Evolutionary conservation across 257 asterid species (phyloP).

Genomic region (Primulina tabacum): DNA sequence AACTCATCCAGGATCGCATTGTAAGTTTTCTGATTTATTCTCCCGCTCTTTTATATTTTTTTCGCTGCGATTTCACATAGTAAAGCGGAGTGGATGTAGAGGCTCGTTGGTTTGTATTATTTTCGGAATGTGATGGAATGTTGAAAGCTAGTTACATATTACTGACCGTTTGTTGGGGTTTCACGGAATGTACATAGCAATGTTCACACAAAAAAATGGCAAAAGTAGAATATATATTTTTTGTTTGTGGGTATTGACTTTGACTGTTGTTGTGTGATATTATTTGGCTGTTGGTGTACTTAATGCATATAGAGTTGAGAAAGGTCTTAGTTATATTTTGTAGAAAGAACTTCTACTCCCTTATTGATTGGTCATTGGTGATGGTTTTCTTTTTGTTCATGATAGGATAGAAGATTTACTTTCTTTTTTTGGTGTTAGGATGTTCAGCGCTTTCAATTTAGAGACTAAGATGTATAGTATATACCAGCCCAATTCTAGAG

Average conservation of each 20-base stretch:
- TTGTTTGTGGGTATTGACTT: constrained; percentile 5
- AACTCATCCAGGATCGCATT: constrained; percentile 81
- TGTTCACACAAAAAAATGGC: not conserved
- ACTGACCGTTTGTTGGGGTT: not conserved
- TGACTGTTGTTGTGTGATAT: not conserved
- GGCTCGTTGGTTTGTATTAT: not conserved
- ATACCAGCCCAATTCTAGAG: constrained; percentile 8
- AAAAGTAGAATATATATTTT: not conserved
- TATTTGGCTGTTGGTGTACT: not conserved
- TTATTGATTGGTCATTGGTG: not conserved
- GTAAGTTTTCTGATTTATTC: constrained; percentile 33
- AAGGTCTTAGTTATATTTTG: not conserved
- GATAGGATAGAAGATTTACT: not conserved
- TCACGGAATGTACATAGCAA: not conserved
- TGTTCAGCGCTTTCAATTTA: not conserved
- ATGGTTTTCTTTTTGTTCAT: not conserved
- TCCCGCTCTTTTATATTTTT: constrained; percentile 5
- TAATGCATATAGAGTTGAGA: not conserved
- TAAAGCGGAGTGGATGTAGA: not conserved
- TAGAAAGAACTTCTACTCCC: not conserved
- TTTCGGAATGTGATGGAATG: not conserved
- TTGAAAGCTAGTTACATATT: constrained; percentile 3
- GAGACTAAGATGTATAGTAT: constrained; percentile 1
- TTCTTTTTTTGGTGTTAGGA: not conserved
- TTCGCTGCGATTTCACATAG: constrained; percentile 8